Conservation (phyloP, 2,329 filamentous ascomycete species). For the Penicillium sp. region DNA sequence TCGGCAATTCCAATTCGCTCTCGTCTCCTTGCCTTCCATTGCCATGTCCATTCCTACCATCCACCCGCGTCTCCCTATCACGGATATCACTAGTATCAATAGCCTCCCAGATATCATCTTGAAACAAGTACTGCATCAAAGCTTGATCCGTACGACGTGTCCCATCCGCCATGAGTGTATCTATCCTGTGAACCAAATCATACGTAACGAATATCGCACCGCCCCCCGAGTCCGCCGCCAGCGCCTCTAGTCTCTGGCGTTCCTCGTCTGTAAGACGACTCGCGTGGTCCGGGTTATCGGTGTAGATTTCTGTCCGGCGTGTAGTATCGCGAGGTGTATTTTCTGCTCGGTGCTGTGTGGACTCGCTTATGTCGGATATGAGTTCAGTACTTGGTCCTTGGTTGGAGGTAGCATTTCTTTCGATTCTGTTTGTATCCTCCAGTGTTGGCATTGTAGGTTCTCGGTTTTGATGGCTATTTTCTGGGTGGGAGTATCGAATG, state of each 20-base stretch:
- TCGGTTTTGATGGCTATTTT: neutral
- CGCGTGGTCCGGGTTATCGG: neutral
- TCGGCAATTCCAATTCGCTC: neutral
- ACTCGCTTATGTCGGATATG: neutral
- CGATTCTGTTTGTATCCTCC: neutral
- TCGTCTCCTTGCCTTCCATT: neutral
- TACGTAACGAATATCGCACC: neutral
- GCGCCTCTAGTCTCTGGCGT: neutral
- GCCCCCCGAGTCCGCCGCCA: neutral
- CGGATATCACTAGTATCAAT: neutral
- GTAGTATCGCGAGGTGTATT: neutral
- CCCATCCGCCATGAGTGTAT: neutral
- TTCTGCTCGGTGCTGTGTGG: neutral
- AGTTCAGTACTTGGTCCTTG: neutral
- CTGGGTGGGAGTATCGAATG: neutral
- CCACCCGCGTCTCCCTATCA: neutral
- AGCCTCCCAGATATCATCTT: neutral
- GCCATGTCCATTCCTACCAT: neutral
- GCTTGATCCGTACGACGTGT: neutral
- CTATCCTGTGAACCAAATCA: neutral
- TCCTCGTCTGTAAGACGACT: neutral
- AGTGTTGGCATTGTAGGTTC: neutral
- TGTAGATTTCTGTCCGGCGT: neutral
- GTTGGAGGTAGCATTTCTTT: neutral
- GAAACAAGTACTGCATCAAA: neutral